A percentile compares a stretch with the other conserved stretches of the same genome.
Evolutionary conservation across 2,329 filamentous ascomycete genomes (phyloP).

Genomic region (Aschersonia sp.): DNA sequence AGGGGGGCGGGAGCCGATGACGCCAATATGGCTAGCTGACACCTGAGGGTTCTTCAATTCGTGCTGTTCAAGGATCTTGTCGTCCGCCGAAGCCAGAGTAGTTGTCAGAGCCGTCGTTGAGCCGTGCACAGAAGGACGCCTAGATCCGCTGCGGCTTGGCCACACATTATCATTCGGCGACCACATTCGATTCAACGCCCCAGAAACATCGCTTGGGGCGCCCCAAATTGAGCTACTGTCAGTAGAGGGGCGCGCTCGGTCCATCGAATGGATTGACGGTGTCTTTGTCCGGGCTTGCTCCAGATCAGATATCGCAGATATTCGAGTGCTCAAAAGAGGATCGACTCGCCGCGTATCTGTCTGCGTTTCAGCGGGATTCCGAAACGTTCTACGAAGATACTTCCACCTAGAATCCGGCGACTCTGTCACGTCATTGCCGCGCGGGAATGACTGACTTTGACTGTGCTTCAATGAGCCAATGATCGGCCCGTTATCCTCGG

Average conservation of each 20-base stretch:
- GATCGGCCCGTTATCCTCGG: slow-evolving; percentile 36
- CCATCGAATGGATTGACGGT: slow-evolving; percentile 52
- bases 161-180: slow-evolving; percentile 40
- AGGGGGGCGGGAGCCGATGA: slow-evolving; percentile 67
- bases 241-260: slow-evolving; percentile 63
- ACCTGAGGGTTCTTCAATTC: slow-evolving; percentile 36
- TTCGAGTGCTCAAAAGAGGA: slow-evolving; percentile 34
- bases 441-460: slow-evolving; percentile 67
- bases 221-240: slow-evolving; percentile 67
- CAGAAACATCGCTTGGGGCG: slow-evolving; percentile 28
- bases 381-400: slow-evolving; percentile 43
- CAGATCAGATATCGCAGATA: slow-evolving; percentile 34
- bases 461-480: slow-evolving; percentile 55
- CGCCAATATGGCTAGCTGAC: slow-evolving; percentile 44
- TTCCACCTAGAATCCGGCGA: slow-evolving; percentile 36
- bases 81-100: slow-evolving; percentile 47
- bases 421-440: slow-evolving; percentile 42
- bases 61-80: slow-evolving; percentile 47
- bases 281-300: slow-evolving; percentile 49
- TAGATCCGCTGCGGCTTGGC: slow-evolving; percentile 54
- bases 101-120: slow-evolving; percentile 51
- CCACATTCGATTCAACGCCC: slow-evolving; percentile 47
- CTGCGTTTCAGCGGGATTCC: slow-evolving; percentile 32
- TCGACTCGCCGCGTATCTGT: slow-evolving; percentile 28
- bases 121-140: slow-evolving; percentile 68